Evolutionary conservation across 1,284 basidiomycete genomes (phyloP).

Genomic region (Naganishia albida): DNA sequence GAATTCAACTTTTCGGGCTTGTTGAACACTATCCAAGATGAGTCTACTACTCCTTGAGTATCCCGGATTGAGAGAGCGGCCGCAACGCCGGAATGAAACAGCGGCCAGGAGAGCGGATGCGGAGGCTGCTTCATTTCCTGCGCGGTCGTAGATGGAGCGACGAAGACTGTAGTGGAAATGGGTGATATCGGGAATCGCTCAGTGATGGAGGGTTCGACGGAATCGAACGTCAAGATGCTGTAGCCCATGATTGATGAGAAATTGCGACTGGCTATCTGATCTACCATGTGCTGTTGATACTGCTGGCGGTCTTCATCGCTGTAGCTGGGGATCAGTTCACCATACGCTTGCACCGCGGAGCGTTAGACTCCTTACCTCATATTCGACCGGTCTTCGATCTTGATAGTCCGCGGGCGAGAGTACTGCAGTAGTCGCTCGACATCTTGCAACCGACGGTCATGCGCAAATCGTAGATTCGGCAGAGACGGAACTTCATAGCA

Average conservation of each 20-base stretch:
- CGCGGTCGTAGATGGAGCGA: conserved; percentile 55
- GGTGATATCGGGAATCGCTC: conserved; percentile 72
- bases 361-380: conserved; percentile 60
- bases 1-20: conserved; percentile 80
- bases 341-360: neutral
- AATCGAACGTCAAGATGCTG: conserved; percentile 83
- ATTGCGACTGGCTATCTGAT: conserved; percentile 78
- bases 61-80: conserved; percentile 81
- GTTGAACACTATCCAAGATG: conserved; percentile 92
- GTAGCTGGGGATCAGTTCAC: conserved; percentile 10
- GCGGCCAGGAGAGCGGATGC: conserved; percentile 70
- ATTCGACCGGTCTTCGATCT: conserved; percentile 69
- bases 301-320: conserved; percentile 78
- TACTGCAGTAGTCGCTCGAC: conserved; percentile 84
- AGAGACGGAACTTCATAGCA: neutral
- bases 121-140: conserved; percentile 29
- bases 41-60: conserved; percentile 74
- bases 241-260: conserved; percentile 80
- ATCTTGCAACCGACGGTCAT: conserved; percentile 81
- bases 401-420: conserved; percentile 66
- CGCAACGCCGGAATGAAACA: conserved; percentile 96
- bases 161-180: conserved; percentile 76
- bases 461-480: conserved; percentile 77
- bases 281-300: conserved; percentile 76
- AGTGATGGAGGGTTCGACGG: conserved; percentile 67